phyloP scores from a whole-genome alignment of 1,284 basidiomycete species.

The Leccinum solheimii region DNA sequence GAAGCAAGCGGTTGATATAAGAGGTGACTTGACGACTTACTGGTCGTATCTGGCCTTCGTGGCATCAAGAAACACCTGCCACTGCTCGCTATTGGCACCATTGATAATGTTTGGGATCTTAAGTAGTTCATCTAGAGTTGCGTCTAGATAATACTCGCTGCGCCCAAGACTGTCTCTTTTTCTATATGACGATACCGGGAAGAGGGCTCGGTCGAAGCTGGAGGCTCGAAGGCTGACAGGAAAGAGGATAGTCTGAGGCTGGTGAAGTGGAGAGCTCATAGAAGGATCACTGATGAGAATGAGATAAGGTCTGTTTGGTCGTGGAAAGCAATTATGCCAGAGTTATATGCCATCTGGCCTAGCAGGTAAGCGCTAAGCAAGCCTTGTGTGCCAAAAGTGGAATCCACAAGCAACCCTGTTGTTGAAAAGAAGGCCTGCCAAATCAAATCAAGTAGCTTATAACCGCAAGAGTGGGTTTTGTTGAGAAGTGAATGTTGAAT shows the following conservation, averaged over 20 bases:
- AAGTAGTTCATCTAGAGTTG: slow-evolving; percentile 16
- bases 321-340: slow-evolving; percentile 1
- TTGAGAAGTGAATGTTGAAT: no score
- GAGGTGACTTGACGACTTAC: background rate
- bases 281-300: background rate
- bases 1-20: background rate
- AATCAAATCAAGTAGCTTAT: no score
- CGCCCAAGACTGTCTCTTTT: background rate
- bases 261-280: background rate
- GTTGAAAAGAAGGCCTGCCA: no score
- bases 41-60: slow-evolving; percentile 9
- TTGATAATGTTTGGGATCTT: background rate
- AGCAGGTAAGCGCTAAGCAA: background rate
- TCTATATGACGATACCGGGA: background rate
- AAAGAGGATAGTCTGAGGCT: slow-evolving; percentile 3
- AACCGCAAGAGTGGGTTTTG: no score
- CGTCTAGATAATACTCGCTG: slow-evolving; percentile 9
- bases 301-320: background rate
- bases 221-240: slow-evolving; percentile 5
- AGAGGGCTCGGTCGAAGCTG: slow-evolving; percentile 2
- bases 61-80: background rate
- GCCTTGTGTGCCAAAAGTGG: slow-evolving; percentile 5
- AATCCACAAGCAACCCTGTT: background rate
- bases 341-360: slow-evolving; percentile 4
- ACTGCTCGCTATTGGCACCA: background rate